Conservation (phyloP, 768 basidiomycete species). For the Suillus sp. region DNA sequence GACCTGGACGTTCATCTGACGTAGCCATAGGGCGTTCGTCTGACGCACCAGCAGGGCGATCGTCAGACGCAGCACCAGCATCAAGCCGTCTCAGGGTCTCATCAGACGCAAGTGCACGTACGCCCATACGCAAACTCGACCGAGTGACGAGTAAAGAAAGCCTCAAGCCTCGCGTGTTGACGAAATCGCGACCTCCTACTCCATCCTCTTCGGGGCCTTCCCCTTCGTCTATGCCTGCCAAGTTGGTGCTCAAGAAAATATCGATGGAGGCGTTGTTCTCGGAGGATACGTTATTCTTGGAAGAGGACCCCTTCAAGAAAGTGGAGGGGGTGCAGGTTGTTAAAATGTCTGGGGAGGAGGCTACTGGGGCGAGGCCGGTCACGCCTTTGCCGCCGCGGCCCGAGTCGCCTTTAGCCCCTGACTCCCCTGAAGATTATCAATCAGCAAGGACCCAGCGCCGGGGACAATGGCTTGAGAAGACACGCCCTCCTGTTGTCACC, state of each 20-base stretch:
- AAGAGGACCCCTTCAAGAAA: constrained; percentile 52
- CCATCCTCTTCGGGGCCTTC: constrained; percentile 20
- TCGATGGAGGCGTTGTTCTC: constrained; percentile 1
- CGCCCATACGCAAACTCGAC: constrained; percentile 20
- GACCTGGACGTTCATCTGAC: neutral
- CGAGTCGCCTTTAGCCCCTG: constrained; percentile 17
- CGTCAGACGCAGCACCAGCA: neutral
- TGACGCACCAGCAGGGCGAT: neutral
- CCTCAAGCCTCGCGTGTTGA: constrained; percentile 27
- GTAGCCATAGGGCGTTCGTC: no score
- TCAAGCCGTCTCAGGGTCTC: neutral
- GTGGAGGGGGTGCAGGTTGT: constrained; percentile 54
- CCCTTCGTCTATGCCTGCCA: constrained; percentile 15
- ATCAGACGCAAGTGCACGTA: constrained; percentile 1
- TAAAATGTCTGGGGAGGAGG: constrained; percentile 18
- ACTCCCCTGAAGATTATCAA: constrained; percentile 42
- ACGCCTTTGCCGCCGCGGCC: constrained; percentile 8
- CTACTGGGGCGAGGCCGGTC: constrained; percentile 9
- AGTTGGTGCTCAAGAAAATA: constrained; percentile 12
- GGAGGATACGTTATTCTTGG: constrained; percentile 31
- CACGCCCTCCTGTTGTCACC: constrained; percentile 36
- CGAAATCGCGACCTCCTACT: constrained; percentile 34
- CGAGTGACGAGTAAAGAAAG: constrained; percentile 18
- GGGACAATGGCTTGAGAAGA: constrained; percentile 43
- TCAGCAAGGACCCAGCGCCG: constrained; percentile 42